These are phyloP conservation scores for Petrea volubilis DNA, from an alignment of 257 asterid genomes.

Conservation along the genomic window DNA sequence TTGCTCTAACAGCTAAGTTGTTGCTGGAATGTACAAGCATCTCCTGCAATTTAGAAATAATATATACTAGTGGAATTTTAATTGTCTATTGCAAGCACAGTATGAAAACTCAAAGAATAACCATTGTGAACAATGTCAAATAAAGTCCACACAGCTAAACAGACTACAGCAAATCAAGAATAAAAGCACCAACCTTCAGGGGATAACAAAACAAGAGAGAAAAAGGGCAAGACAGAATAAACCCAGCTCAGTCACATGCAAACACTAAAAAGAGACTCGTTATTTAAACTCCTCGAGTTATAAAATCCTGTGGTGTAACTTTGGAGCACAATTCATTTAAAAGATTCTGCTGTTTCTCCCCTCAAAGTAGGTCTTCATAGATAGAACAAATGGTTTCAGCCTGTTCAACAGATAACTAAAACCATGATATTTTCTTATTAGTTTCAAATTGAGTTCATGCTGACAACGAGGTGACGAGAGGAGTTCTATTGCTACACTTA, in stretches of 20 bases:
- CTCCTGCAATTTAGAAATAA: constrained; percentile 54
- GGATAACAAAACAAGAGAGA: too few species aligned
- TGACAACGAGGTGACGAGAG: not conserved
- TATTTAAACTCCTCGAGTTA: not conserved
- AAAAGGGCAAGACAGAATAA: not conserved
- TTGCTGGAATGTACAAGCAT: constrained; percentile 78
- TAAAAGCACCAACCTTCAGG: not conserved
- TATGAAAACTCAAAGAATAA: constrained; percentile 8
- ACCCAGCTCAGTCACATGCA: not conserved
- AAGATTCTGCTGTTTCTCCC: constrained; percentile 5
- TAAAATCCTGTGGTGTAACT: not conserved
- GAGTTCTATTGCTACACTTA: not conserved
- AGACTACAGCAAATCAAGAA: not conserved
- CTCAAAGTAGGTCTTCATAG: not conserved
- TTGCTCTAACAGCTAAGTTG: constrained; percentile 63
- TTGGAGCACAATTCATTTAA: not conserved
- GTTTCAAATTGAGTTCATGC: constrained; percentile 4
- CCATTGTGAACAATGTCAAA: constrained; percentile 11
- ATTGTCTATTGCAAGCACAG: constrained; percentile 16
- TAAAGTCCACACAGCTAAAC: not conserved
- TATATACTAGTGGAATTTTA: not conserved
- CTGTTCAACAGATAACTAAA: not conserved
- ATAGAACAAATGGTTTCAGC: not conserved
- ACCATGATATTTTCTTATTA: not conserved
- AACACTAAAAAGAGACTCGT: not conserved